Conservation (phyloP, 345 rosid species). For the Leavenworthia alabamica region DNA sequence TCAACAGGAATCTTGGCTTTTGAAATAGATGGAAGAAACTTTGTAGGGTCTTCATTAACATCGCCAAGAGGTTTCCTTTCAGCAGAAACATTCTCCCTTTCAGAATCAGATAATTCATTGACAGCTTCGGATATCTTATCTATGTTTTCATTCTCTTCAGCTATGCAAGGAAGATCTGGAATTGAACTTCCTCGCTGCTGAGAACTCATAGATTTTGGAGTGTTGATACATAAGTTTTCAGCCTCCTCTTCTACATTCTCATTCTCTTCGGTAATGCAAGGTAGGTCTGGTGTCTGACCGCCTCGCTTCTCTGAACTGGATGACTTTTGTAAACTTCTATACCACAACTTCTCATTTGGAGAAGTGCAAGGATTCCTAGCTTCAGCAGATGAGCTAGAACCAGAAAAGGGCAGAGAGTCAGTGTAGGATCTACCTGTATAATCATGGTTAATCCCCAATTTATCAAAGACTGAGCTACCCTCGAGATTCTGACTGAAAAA, state of each 20-base stretch:
- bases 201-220: conserved; percentile 50
- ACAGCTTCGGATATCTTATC: conserved; percentile 41
- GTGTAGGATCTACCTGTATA: conserved; percentile 38
- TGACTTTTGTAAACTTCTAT: conserved; percentile 49
- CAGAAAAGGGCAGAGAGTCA: conserved; percentile 40
- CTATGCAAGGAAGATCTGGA: conserved; percentile 73
- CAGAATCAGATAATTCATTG: conserved; percentile 31
- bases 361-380: conserved; percentile 47
- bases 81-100: conserved; percentile 29
- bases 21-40: conserved; percentile 40
- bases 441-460: conserved; percentile 29
- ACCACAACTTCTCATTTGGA: conserved; percentile 72
- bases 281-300: conserved; percentile 72
- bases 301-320: conserved; percentile 62
- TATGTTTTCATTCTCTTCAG: conserved; percentile 60
- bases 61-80: conserved; percentile 57
- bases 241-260: conserved; percentile 49
- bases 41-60: conserved; percentile 36
- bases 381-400: conserved; percentile 35
- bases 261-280: conserved; percentile 77
- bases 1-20: conserved; percentile 37
- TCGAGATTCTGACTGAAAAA: conserved; percentile 34
- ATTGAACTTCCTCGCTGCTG: conserved; percentile 55
- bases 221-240: conserved; percentile 45
- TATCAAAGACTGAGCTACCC: conserved; percentile 31